Evolutionary conservation across 1,284 basidiomycete species (phyloP).

Genomic region (Leccinum solheimii): DNA sequence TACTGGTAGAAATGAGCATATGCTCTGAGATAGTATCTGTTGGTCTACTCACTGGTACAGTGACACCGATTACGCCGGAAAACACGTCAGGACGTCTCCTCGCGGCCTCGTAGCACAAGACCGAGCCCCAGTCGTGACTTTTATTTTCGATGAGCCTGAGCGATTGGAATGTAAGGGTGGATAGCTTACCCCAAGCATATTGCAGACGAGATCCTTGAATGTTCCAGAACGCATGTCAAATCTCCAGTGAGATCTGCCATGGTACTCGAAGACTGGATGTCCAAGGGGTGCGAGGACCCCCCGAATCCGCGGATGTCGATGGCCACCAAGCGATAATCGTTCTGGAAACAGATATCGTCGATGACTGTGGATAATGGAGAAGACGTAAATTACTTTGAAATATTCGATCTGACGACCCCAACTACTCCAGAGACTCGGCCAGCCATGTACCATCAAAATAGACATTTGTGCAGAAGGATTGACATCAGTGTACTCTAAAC

Average conservation of each 20-base stretch:
- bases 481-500: constrained; percentile 61
- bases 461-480: constrained; percentile 52
- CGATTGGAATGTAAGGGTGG: not conserved
- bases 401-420: constrained; percentile 69
- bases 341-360: constrained; percentile 10
- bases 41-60: constrained; percentile 51
- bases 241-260: constrained; percentile 62
- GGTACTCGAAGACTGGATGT: constrained; percentile 56
- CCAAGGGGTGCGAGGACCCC: constrained; percentile 61
- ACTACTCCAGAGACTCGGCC: constrained; percentile 71
- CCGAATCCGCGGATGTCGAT: constrained; percentile 70
- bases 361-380: not conserved
- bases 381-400: constrained; percentile 46
- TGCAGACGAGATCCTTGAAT: constrained; percentile 48
- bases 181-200: constrained; percentile 59
- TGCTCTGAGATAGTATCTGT: not conserved
- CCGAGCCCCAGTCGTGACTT: constrained; percentile 74
- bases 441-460: constrained; percentile 69
- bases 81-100: constrained; percentile 64
- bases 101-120: constrained; percentile 64
- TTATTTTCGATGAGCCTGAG: not conserved
- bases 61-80: constrained; percentile 56
- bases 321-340: constrained; percentile 52
- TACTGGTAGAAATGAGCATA: constrained; percentile 43
- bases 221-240: constrained; percentile 56